Conservation (phyloP, 352 stramenopile species). For the Globisporangium nodosum region DNA sequence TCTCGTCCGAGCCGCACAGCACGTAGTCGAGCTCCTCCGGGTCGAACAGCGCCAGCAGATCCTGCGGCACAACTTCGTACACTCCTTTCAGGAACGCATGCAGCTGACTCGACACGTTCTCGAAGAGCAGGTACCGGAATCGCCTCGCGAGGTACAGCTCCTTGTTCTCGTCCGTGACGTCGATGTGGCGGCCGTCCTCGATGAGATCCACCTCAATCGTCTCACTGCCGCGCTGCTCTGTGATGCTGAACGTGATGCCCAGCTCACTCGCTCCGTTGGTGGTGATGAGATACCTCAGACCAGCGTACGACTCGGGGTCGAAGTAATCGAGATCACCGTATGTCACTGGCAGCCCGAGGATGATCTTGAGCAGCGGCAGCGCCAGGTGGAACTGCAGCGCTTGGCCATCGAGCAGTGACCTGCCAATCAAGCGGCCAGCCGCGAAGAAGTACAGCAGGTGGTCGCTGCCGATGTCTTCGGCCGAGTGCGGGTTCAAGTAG, state of each 20-base stretch:
- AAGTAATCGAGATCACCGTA: slow-evolving; percentile 60
- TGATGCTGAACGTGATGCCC: slow-evolving; percentile 33
- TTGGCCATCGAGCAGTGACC: slow-evolving; percentile 67
- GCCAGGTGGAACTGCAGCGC: slow-evolving; percentile 89
- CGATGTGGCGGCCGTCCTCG: slow-evolving; percentile 34
- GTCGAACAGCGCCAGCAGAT: slow-evolving; percentile 93
- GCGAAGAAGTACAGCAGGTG: slow-evolving; percentile 32
- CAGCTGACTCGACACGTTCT: slow-evolving; percentile 88
- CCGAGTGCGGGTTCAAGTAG: slow-evolving; percentile 28
- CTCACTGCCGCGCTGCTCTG: slow-evolving; percentile 11
- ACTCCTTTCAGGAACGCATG: slow-evolving; percentile 91
- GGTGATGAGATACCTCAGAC: slow-evolving; percentile 36
- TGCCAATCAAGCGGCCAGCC: slow-evolving; percentile 29
- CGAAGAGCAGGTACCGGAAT: slow-evolving; percentile 58
- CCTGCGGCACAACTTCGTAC: slow-evolving; percentile 94
- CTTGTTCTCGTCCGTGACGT: slow-evolving; percentile 59
- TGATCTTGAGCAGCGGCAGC: slow-evolving; percentile 89
- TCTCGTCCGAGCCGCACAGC: too few species aligned
- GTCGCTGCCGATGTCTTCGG: not conserved
- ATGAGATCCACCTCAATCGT: slow-evolving; percentile 32
- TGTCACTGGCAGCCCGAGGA: slow-evolving; percentile 92
- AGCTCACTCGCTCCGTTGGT: slow-evolving; percentile 28
- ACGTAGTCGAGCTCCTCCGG: slow-evolving; percentile 21
- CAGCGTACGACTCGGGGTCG: slow-evolving; percentile 42
- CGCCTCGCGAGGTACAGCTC: too few species aligned